Evolutionary conservation across 1,284 basidiomycete species (phyloP), one percentile per base, ranked within the genome.

Genomic region (Hemileia vastatrix): DNA sequence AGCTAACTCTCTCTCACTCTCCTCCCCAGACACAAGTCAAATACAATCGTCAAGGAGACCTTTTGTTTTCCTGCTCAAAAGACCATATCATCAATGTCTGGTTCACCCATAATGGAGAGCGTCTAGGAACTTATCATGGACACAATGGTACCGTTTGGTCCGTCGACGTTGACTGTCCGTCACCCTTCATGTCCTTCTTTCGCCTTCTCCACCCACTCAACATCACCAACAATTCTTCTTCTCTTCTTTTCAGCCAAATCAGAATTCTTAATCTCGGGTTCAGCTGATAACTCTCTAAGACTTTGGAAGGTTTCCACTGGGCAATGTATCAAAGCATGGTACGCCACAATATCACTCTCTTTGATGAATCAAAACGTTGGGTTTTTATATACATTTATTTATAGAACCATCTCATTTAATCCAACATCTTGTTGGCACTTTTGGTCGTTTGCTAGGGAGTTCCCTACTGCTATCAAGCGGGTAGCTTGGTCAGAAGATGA

Each of bases 51-150:
- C 94, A 98, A 76, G 94, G 94, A 68, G 94, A 98, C 77, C 81
- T 98, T 11, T 82, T 99, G 62, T 97, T 98, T 79, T 87, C 92
- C 27, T 90, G 87, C 73, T 93, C 91, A 72, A 98, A 98, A 82
- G 94, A 99, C 77, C 83, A 87, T 72, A 77, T 90, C 71, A 90
- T 97, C 77, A 97, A 96, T 75, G 91, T 90, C 54, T 96, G 93
- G 92, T 97, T 85, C 79, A 88, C 93, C n/a, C 90, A 95, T 74
- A 99, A 99, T 74, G 95, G 95, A 68, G 94, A 98, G 80, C 82
- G 95, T 65, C 79, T 98, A 71, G 95, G 94, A 53, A 98, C 95
- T 62, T 97, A 96, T 77, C 86, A 91, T 61, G 95, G 92, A 49
- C 86, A 97, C 78, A 97, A 97, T 75, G 94, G 94, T 69, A 83